Percentiles rank a stretch among this genome's conserved stretches.
Conservation (phyloP, 768 basidiomycete genomes). For the Cystofilobasidium capitatum region DNA sequence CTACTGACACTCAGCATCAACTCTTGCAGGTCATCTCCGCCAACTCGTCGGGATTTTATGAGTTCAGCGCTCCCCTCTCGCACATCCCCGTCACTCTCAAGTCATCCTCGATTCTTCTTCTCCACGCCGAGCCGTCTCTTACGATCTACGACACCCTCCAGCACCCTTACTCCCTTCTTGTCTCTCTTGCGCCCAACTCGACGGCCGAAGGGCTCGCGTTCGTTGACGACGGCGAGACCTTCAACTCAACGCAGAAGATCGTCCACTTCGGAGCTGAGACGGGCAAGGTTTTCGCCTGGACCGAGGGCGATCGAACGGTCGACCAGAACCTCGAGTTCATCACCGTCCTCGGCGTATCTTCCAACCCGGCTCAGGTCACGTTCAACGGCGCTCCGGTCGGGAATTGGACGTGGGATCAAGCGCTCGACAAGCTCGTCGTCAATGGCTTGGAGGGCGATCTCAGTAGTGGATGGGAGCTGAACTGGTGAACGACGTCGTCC, state of each 20-base stretch:
- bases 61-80: constrained; percentile 55
- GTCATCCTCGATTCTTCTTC: constrained; percentile 47
- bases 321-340: constrained; percentile 47
- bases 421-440: constrained; percentile 44
- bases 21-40: not conserved
- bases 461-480: constrained; percentile 41
- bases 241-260: constrained; percentile 50
- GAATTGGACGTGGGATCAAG: constrained; percentile 43
- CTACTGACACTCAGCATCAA: not conserved
- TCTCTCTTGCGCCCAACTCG: constrained; percentile 48
- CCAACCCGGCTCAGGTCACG: constrained; percentile 42
- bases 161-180: constrained; percentile 55
- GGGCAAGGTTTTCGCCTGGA: constrained; percentile 14
- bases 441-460: constrained; percentile 43
- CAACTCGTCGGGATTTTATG: constrained; percentile 35
- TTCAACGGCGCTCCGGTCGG: constrained; percentile 39
- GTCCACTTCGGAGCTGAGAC: constrained; percentile 38
- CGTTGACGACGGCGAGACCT: constrained; percentile 60
- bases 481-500: no score
- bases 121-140: constrained; percentile 56
- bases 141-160: constrained; percentile 58
- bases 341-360: constrained; percentile 50
- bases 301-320: constrained; percentile 43
- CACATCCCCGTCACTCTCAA: constrained; percentile 70
- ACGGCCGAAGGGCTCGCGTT: constrained; percentile 54